phyloP scores from a whole-genome alignment of 1,284 basidiomycete species.

The Apiotrichum laibachii region DNA sequence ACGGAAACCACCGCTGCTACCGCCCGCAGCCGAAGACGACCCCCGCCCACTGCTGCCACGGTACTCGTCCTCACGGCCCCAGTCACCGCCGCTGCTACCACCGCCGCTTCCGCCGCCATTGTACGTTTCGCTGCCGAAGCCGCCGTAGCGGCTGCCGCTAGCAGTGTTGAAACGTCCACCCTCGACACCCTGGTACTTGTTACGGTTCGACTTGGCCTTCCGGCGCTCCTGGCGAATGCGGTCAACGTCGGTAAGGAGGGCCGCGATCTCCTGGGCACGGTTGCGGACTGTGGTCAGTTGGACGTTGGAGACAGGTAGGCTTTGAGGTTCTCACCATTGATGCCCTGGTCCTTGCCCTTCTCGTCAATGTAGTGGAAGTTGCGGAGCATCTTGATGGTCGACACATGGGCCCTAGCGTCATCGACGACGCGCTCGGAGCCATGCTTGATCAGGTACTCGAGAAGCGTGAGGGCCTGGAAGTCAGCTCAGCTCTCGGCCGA shows the following conservation, averaged over 20 bases:
- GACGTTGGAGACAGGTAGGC: not conserved
- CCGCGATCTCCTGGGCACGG: constrained; percentile 84
- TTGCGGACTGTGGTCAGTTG: constrained; percentile 18
- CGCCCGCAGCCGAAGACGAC: not conserved
- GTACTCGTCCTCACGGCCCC: constrained; percentile 29
- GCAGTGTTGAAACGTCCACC: constrained; percentile 52
- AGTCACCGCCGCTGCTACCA: constrained; percentile 48
- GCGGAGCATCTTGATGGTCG: constrained; percentile 94
- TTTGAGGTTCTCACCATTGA: constrained; percentile 68
- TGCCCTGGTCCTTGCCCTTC: constrained; percentile 97
- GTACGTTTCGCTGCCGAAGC: constrained; percentile 71
- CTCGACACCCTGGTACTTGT: constrained; percentile 74
- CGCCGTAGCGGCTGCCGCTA: constrained; percentile 64
- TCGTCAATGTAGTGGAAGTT: constrained; percentile 99
- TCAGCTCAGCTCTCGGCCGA: not conserved
- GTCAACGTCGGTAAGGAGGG: constrained; percentile 86
- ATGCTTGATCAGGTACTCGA: constrained; percentile 95
- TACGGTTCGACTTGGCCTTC: constrained; percentile 88
- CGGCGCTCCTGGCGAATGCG: constrained; percentile 83
- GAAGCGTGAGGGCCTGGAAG: constrained; percentile 76
- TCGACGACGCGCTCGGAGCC: constrained; percentile 98
- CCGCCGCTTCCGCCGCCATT: constrained; percentile 55
- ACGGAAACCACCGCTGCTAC: constrained; percentile 4
- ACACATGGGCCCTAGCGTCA: constrained; percentile 89
- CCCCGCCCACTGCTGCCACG: constrained; percentile 11